A percentile compares a stretch with the other conserved stretches of the same genome.
Conservation (phyloP, 176 grass and related monocot species). For the Guadua angustifolia region DNA sequence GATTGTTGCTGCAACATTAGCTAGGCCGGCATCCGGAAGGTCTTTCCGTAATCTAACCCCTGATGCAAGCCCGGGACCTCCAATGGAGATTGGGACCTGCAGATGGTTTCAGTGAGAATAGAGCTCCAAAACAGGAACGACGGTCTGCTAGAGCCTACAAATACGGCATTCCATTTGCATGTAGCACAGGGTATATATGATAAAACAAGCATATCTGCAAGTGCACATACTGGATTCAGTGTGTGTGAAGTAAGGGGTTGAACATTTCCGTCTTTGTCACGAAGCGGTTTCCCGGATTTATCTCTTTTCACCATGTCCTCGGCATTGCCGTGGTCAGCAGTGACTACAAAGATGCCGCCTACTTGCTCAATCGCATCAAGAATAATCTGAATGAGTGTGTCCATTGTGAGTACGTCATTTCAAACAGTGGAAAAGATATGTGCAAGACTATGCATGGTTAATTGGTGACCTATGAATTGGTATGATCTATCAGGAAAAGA, state of each 20-base stretch:
- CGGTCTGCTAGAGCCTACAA: not conserved
- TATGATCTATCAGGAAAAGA: not conserved
- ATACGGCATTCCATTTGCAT: not conserved
- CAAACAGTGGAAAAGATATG: not conserved
- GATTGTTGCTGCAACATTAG: conserved; percentile 80
- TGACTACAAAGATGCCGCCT: conserved; percentile 82
- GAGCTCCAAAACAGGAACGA: not conserved
- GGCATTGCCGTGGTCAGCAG: conserved; percentile 89
- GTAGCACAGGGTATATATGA: not conserved
- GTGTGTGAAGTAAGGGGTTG: conserved; percentile 93
- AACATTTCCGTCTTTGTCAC: conserved; percentile 62
- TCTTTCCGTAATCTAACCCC: conserved; percentile 64
- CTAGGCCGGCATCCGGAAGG: conserved; percentile 63
- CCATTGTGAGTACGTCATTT: not conserved
- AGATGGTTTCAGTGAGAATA: not conserved
- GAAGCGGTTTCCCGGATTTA: conserved; percentile 68
- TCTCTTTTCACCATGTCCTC: conserved; percentile 97
- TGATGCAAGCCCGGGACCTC: conserved; percentile 68
- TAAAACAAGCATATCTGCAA: not conserved
- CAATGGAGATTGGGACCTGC: conserved; percentile 91
- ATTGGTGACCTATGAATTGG: not conserved
- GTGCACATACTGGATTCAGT: conserved; percentile 73
- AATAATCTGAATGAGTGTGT: conserved; percentile 55
- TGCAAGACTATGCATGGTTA: not conserved
- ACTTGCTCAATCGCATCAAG: conserved; percentile 73